These are phyloP conservation scores for Colletotrichum graminicola DNA, from an alignment of 2,329 filamentous ascomycete genomes.

Conservation along the genomic window DNA sequence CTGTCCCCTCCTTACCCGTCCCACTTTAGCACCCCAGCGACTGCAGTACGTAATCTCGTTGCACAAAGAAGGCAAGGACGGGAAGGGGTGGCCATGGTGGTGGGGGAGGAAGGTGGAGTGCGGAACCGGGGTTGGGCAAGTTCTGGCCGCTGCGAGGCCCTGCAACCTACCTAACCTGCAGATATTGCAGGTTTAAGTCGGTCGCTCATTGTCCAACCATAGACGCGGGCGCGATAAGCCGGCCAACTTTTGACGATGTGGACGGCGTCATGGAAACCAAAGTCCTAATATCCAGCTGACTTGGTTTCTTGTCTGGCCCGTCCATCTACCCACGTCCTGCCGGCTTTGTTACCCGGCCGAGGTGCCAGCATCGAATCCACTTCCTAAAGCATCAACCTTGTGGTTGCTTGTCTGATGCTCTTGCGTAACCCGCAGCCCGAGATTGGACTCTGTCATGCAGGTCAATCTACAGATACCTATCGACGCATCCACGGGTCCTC, in stretches of 20 bases:
- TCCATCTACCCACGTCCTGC: background rate
- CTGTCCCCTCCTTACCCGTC: background rate
- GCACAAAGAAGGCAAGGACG: background rate
- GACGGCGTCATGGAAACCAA: slow-evolving; percentile 36
- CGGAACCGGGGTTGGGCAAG: slow-evolving; percentile 25
- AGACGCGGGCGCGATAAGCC: slow-evolving; percentile 34
- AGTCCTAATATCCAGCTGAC: slow-evolving; percentile 19
- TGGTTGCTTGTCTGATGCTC: background rate
- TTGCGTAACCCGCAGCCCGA: background rate
- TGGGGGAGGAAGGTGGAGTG: slow-evolving; percentile 5
- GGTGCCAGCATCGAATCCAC: background rate
- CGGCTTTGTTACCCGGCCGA: background rate
- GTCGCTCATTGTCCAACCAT: slow-evolving; percentile 38
- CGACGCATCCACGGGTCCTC: background rate
- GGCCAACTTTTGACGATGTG: slow-evolving; percentile 35
- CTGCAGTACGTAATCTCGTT: slow-evolving; percentile 1
- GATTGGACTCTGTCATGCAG: slow-evolving; percentile 14
- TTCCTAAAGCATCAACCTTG: background rate
- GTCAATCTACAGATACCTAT: slow-evolving; percentile 7
- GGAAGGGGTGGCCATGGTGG: background rate
- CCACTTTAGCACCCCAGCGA: background rate
- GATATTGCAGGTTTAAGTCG: slow-evolving; percentile 15
- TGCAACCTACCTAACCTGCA: slow-evolving; percentile 8
- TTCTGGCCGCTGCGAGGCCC: slow-evolving; percentile 36
- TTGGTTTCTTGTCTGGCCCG: background rate